Conservation (phyloP, 495 filamentous ascomycete species). For the Evansstolkia leycettana region DNA sequence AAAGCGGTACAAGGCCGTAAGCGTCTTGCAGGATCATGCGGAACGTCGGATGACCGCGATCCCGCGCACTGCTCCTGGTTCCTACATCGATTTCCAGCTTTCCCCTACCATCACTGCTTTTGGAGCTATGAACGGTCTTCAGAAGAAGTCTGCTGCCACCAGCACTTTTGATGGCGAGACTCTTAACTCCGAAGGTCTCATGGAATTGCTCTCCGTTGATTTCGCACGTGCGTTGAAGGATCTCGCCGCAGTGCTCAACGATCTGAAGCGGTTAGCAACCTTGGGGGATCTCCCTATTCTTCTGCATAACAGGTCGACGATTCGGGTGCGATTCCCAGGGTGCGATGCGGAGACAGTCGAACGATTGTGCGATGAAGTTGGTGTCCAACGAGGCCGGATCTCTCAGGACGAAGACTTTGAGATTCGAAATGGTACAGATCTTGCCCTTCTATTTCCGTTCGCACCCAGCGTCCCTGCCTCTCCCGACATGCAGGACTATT, state of each 20-base stretch:
- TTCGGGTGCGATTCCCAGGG: slow-evolving; percentile 81
- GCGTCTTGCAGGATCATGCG: slow-evolving; percentile 55
- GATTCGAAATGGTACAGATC: slow-evolving; percentile 42
- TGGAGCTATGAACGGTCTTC: slow-evolving; percentile 37
- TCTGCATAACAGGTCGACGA: slow-evolving; percentile 46
- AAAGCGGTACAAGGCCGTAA: slow-evolving; percentile 63
- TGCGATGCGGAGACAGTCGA: slow-evolving; percentile 80
- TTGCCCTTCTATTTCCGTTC: slow-evolving; percentile 78
- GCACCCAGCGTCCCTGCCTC: slow-evolving; percentile 46
- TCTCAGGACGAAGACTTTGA: slow-evolving; percentile 68
- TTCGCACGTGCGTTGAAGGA: slow-evolving; percentile 82
- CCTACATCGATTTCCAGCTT: slow-evolving; percentile 72
- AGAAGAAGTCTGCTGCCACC: slow-evolving; percentile 17
- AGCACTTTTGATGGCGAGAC: slow-evolving; percentile 27
- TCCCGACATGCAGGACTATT: slow-evolving; percentile 18
- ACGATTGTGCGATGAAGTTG: slow-evolving; percentile 74
- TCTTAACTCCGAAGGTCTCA: slow-evolving; percentile 66
- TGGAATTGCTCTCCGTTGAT: slow-evolving; percentile 75
- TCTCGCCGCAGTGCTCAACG: slow-evolving; percentile 63
- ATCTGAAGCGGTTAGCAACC: slow-evolving; percentile 61
- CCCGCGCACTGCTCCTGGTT: slow-evolving; percentile 50
- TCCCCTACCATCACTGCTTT: slow-evolving; percentile 81
- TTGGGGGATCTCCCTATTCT: slow-evolving; percentile 76
- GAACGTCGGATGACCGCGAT: slow-evolving; percentile 44
- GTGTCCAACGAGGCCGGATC: slow-evolving; percentile 63